Base-by-base conservation (phyloP, 2,329 filamentous ascomycete species). In the Stagonosporopsis cucurbitacearum region DNA sequence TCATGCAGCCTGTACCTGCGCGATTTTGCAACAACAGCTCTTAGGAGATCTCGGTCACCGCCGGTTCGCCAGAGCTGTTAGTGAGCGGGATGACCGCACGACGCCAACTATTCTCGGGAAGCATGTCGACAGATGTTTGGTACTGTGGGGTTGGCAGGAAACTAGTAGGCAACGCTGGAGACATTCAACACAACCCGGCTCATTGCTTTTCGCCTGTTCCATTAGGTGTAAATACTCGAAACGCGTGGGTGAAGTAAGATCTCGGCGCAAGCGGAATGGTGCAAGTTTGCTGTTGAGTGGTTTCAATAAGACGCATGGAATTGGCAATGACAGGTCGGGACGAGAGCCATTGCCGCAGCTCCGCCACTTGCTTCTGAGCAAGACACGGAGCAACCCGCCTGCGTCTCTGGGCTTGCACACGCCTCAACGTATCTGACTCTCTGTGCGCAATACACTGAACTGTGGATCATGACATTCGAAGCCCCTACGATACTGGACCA, bases 321-420 rank as follows among this genome's bases (percentile, higher is more conserved):
- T n/a, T n/a, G n/a, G n/a, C n/a, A n/a, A n/a, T n/a, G n/a, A n/a
- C n/a, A n/a, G n/a, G n/a, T n/a, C n/a, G n/a, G n/a, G n/a, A n/a
- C n/a, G n/a, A n/a, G 32, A 40, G 26, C 50, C 36, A 7, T 37
- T 53, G 43, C 50, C 50, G 50, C 42, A 15, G 12, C 32, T 41
- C 44, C 51, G 45, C 44, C 19, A 13, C 46, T 35, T 45, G 36
- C 20, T 15, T 6, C 22, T 32, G n/a, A 23, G 32, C 44, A 49
- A 33, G n/a, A 28, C 15, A 15, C 40, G 43, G n/a, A 32, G 26
- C 35, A 37, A 3, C 17, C 17, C 19, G 12, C 5, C 17, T 20
- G 19, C 17, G 4, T 8, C 17, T 8, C 12, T 19, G 33, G 17
- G n/a, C 33, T 36, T 20, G 8, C 19, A 11, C 19, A 37, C 12